Conservation (phyloP, 192 early-diverging fungal species). For the Coemansia sp. region DNA sequence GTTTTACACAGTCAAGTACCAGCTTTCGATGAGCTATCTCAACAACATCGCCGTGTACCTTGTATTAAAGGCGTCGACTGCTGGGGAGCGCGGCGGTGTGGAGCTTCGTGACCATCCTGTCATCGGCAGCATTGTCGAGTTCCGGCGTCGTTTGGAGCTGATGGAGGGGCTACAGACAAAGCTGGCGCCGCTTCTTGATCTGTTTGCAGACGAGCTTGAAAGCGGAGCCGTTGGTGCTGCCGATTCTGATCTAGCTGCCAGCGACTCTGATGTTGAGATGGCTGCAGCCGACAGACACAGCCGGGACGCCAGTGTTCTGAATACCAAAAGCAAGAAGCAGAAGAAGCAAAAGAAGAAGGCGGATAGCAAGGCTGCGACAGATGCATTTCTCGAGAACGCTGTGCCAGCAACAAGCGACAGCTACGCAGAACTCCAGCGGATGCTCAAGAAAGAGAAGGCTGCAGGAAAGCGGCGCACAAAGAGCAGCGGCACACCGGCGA, state of each 20-base stretch:
- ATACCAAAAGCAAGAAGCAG: constrained; percentile 17
- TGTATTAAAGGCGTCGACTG: constrained; percentile 61
- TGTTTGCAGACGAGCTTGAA: constrained; percentile 54
- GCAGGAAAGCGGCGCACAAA: constrained; percentile 25
- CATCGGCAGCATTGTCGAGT: constrained; percentile 71
- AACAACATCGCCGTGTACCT: constrained; percentile 91
- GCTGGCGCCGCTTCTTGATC: constrained; percentile 54
- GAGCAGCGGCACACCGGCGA: background rate
- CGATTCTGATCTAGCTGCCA: background rate
- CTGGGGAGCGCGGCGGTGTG: constrained; percentile 50
- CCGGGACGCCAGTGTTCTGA: constrained; percentile 5
- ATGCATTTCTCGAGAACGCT: constrained; percentile 4
- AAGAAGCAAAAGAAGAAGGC: constrained; percentile 18
- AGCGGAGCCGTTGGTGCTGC: constrained; percentile 33
- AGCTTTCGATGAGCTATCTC: constrained; percentile 71
- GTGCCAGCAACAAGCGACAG: constrained; percentile 15
- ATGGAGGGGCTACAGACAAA: constrained; percentile 67
- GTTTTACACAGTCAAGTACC: constrained; percentile 50
- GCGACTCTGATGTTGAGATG: constrained; percentile 37
- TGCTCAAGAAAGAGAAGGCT: constrained; percentile 33
- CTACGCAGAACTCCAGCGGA: constrained; percentile 54
- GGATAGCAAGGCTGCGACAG: constrained; percentile 4
- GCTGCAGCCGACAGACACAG: constrained; percentile 3
- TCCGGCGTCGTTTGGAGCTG: constrained; percentile 70
- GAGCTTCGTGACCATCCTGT: constrained; percentile 79